A percentile compares a stretch with the other conserved stretches of the same genome.
These are phyloP conservation scores for Trichoderma aggressivum DNA, from an alignment of 2,329 filamentous ascomycete genomes.

Conservation along the genomic window DNA sequence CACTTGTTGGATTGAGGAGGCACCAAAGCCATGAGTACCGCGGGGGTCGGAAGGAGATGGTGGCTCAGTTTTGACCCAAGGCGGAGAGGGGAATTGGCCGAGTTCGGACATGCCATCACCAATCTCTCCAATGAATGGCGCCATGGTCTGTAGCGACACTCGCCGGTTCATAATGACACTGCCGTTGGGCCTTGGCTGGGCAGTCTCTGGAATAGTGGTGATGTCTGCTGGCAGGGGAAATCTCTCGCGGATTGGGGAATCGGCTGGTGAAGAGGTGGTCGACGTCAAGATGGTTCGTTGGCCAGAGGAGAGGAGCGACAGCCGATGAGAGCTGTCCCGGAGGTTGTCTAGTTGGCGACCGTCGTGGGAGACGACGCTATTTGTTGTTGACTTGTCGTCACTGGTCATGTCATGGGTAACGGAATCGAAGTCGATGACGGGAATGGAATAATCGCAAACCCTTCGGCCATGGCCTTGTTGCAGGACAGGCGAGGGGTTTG, in stretches of 20 bases:
- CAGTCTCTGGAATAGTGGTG: slow-evolving; percentile 31
- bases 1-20: slow-evolving; percentile 48
- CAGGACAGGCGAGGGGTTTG: slow-evolving; percentile 18
- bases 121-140: slow-evolving; percentile 40
- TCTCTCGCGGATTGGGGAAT: slow-evolving; percentile 53
- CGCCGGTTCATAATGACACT: slow-evolving; percentile 49
- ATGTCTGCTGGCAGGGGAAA: slow-evolving; percentile 35
- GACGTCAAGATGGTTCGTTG: slow-evolving; percentile 60
- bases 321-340: slow-evolving; percentile 53
- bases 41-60: slow-evolving; percentile 22
- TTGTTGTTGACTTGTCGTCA: slow-evolving; percentile 55
- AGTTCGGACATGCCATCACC: neutral
- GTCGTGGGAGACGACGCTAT: slow-evolving; percentile 57
- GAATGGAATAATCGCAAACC: slow-evolving; percentile 18
- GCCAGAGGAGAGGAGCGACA: slow-evolving; percentile 59
- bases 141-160: slow-evolving; percentile 49
- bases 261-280: slow-evolving; percentile 54
- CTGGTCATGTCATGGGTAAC: slow-evolving; percentile 40
- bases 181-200: slow-evolving; percentile 49
- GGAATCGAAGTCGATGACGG: slow-evolving; percentile 24
- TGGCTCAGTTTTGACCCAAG: slow-evolving; percentile 17
- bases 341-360: slow-evolving; percentile 56
- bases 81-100: slow-evolving; percentile 20
- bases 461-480: slow-evolving; percentile 19
- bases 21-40: slow-evolving; percentile 51